Percentiles rank a stretch among this genome's conserved stretches.
phyloP scores from a whole-genome alignment of 2,329 filamentous ascomycete genomes.

The Aspergillus ibericus region DNA sequence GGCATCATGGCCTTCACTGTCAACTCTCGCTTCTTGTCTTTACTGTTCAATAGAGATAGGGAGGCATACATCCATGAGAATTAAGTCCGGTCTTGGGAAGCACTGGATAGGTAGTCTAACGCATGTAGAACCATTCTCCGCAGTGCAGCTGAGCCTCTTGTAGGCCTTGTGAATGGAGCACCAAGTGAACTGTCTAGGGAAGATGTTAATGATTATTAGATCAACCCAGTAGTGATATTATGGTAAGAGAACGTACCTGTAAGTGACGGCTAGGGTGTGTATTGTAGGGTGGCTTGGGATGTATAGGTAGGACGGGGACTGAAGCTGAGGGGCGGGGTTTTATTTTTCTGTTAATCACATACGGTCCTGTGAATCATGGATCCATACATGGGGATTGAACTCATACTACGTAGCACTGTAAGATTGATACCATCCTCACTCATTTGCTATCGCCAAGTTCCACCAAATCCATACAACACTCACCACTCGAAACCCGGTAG shows the following conservation, averaged over 20 bases:
- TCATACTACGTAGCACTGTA: too few relatives aligned
- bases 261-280: slow-evolving; percentile 9
- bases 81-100: slow-evolving; percentile 7
- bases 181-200: neutral
- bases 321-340: neutral
- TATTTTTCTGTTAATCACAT: neutral
- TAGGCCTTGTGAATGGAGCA: neutral
- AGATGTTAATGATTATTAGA: neutral
- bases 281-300: neutral
- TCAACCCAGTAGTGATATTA: neutral
- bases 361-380: too few relatives aligned
- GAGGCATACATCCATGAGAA: slow-evolving; percentile 13
- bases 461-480: too few relatives aligned
- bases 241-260: slow-evolving; percentile 2
- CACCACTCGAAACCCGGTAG: too few relatives aligned
- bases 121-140: too few relatives aligned
- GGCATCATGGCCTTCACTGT: slow-evolving; percentile 2
- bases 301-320: neutral
- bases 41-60: neutral
- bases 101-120: slow-evolving; percentile 7
- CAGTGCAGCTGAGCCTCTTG: slow-evolving; percentile 3
- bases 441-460: too few relatives aligned
- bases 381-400: too few relatives aligned
- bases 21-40: neutral
- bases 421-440: too few relatives aligned